Base-by-base conservation (phyloP, 768 basidiomycete genomes). In the Saitozyma sp. region DNA sequence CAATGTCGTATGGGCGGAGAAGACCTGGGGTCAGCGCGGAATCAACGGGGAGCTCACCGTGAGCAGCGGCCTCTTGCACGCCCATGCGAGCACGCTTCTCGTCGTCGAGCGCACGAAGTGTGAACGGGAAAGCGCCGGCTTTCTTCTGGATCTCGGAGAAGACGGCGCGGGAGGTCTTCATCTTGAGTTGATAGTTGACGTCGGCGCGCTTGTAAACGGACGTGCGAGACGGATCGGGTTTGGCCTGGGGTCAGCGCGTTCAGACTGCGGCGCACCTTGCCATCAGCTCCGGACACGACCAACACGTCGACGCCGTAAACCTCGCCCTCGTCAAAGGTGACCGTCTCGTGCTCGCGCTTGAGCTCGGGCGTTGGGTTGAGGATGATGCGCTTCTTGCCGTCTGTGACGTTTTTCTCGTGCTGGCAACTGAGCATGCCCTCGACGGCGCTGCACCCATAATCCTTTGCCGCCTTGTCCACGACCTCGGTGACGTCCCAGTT, bases 121-220 rank as follows among this genome's bases (percentile, higher is more conserved):
- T 97, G 85, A 99, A 97, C 41, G 96, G 95, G 87, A 99, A 98
- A 6, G 92, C 85, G 29, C 95, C 95, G 48, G 96, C 91, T 64
- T 97, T 98, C 84, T 92, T 94, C 82, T 94, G 91, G 72, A 97
- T 91, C 81, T 98, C 95, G 54, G 90, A 90, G 82, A 97, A 98
- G 48, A 95, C 89, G n/a, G 89, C 86, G 66, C 95, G 89, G 50
- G 93, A 94, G 66, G 90, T 95, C 84, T 95, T 97, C 87, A 95
- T 89, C 84, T 98, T 98, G 75, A 98, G 85, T 79, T 92, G 91
- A 82, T 98, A 98, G 46, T 90, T 94, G 82, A 79, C 71, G 62
- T 81, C 80, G 71, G 92, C 91, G 61, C 90, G 86, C 79, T 96
- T 93, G 85, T 90, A 96, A 77, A 99, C 87, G 43, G 90, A 90